Base-by-base conservation (phyloP, 495 filamentous ascomycete species). In the Hypoxylon crocopeplum region DNA sequence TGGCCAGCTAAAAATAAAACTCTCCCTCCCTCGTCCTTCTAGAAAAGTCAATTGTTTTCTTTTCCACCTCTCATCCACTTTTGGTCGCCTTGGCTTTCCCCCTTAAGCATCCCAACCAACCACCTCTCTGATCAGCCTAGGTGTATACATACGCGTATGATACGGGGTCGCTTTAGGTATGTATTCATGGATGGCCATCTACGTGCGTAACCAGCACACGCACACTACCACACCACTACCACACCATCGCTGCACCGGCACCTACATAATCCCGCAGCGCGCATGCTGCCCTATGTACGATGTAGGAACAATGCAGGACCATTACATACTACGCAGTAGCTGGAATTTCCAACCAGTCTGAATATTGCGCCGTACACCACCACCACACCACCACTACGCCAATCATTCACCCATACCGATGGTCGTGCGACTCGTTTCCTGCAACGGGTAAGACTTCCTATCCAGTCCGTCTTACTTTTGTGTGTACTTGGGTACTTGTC, bases 361-460 rank as follows among this genome's bases (percentile, higher is more conserved):
- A 25, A 10, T 13, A 33, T 19, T 15, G 56, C 12, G 34, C 56
- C 56, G 7, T 42, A 60, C 56, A 60, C 25, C 33, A 41, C 13
- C 39, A 46, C 24, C n/a, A n/a, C n/a, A n/a, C n/a, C n/a, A n/a
- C n/a, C n/a, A n/a, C 25, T 13, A 39, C 25, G 12, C 24, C 19
- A 44, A 10, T 16, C 48, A 41, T 47, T 33, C 42, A 54, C 5
- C 16, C 15, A 25, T 32, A 11, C 27, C 7, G 10, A 7, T 21
- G 24, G 37, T 49, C 39, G 55, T 55, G 49, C 48, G 61, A 56
- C 55, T 54, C 21, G 15, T 58, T 52, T 58, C 59, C 59, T 48
- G 40, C 49, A 53, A 38, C 37, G 27, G 37, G 13, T 49, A 48
- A 24, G 11, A 1, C 15, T 17, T 37, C 45, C 12, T 12, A 8